These are phyloP conservation scores for Magnusiomyces fungicola DNA, from an alignment of 1,139 yeast species.

Conservation along the genomic window DNA sequence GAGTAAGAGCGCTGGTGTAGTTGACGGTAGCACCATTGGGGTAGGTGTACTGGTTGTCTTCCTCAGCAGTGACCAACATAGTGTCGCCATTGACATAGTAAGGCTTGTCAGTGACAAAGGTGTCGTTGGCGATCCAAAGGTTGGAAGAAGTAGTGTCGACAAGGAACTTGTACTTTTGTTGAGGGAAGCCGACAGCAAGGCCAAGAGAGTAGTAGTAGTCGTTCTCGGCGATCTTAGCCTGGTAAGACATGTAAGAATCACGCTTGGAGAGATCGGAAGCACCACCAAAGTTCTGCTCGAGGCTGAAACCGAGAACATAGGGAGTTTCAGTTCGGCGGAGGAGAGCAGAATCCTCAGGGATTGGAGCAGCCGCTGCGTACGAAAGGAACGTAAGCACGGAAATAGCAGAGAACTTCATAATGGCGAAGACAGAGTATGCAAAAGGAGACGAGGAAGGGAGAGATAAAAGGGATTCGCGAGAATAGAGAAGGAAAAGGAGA, in stretches of 20 bases:
- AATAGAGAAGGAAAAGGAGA: not conserved
- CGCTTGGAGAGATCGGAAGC: not conserved
- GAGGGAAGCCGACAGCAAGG: not conserved
- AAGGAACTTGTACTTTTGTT: not conserved
- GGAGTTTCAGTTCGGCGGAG: not conserved
- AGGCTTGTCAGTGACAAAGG: not conserved
- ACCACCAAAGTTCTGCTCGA: not conserved
- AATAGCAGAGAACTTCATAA: conserved; percentile 1
- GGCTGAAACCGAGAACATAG: not conserved
- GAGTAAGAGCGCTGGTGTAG: not conserved
- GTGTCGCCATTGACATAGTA: not conserved
- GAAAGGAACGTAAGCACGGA: not conserved
- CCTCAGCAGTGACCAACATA: not conserved
- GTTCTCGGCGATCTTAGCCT: not conserved
- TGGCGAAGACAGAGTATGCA: not conserved
- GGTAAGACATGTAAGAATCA: conserved; percentile 1
- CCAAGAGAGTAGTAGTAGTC: not conserved
- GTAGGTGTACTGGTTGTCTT: not conserved
- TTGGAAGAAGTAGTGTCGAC: conserved; percentile 1
- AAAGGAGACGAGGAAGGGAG: not conserved
- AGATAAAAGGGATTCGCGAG: not conserved
- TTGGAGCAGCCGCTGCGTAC: not conserved
- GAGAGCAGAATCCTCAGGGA: not conserved
- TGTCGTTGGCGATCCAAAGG: conserved; percentile 1
- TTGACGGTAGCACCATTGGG: not conserved